phyloP scores from a whole-genome alignment of 139 green algal genomes.

The Haematococcus sp. region DNA sequence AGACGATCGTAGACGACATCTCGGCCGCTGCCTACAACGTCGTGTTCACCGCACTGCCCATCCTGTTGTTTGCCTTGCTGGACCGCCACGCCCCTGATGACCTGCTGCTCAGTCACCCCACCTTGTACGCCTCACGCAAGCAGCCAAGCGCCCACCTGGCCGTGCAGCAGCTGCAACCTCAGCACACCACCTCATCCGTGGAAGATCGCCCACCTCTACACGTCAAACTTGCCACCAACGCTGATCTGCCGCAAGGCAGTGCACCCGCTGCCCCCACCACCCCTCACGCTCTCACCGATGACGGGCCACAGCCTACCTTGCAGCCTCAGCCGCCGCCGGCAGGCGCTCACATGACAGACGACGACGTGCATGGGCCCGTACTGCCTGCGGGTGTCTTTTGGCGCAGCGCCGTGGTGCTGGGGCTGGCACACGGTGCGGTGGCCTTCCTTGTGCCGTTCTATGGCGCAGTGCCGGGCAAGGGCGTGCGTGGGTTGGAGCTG shows the following conservation, averaged over 20 bases:
- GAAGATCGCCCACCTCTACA: too few species aligned
- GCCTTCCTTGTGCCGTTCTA: slow-evolving; percentile 69
- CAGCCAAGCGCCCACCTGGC: too few species aligned
- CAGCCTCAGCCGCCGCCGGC: not conserved
- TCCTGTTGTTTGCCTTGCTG: slow-evolving; percentile 45
- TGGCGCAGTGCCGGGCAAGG: slow-evolving; percentile 17
- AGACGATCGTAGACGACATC: slow-evolving; percentile 44
- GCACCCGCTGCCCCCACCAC: too few species aligned
- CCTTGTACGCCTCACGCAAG: too few species aligned
- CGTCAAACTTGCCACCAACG: too few species aligned
- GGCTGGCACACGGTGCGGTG: slow-evolving; percentile 49
- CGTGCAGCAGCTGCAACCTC: too few species aligned
- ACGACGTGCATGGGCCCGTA: not conserved
- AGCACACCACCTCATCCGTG: too few species aligned
- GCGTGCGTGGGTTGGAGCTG: slow-evolving; percentile 16
- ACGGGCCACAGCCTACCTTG: too few species aligned
- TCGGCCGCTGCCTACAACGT: slow-evolving; percentile 53
- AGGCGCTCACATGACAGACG: slow-evolving; percentile 1
- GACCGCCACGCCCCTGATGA: slow-evolving; percentile 13
- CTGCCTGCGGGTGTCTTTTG: not conserved
- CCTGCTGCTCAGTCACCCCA: not conserved
- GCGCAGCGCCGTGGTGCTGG: slow-evolving; percentile 17
- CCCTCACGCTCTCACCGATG: too few species aligned
- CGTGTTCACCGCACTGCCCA: slow-evolving; percentile 45
- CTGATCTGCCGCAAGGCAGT: too few species aligned